Base-by-base conservation (phyloP, 2,329 filamentous ascomycete genomes). In the Pseudovirgaria hyperparasitica region DNA sequence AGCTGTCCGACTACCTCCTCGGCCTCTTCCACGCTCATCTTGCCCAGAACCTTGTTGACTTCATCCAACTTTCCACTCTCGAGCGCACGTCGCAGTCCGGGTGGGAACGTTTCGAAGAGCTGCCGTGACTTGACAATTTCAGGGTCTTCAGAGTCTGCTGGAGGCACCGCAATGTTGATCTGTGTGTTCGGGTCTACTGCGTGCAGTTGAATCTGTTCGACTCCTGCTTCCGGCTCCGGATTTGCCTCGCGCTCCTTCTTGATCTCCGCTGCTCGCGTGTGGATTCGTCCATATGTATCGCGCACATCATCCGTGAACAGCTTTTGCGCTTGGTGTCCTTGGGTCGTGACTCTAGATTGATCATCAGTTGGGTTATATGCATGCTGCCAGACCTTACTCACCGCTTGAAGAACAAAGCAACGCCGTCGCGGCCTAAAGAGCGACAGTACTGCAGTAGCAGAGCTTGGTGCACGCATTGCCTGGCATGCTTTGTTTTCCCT, bases 151-250 rank as follows among this genome's bases (percentile, higher is more conserved):
- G 48, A 32, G 1, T 37, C 37, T 20, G 65, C 63, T 1, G 78
- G 64, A 9, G 90, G 87, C 20, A 92, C 77, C 29, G 60, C 71
- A 54, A 96, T 94, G 49, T 82, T 81, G 52, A 98, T 94, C 34
- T 81, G 77, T 3, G 87, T 94, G 25, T 79, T 80, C 0, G 87
- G 87, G 52, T 94, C 85, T 8, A 98, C 86, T 9, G 90, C 87
- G 50, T 98, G 90, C 24, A 98, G 68, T 57, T 98, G 92, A 41
- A 98, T 98, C 55, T 94, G 87, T 60, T 98, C 90, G 7, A 92
- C 79, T 12, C 78, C 82, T 14, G 66, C 71, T 2, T 57, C 57
- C 6, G 62, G 61, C 12, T 62, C 63, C 5, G 60, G 64, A 23
- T 65, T 54, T 24, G 51, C 44, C 2, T 45, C 50, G n/a, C 63